Base-by-base conservation (phyloP, 1,284 basidiomycete species). In the Sanghuangporus sanghuang region DNA sequence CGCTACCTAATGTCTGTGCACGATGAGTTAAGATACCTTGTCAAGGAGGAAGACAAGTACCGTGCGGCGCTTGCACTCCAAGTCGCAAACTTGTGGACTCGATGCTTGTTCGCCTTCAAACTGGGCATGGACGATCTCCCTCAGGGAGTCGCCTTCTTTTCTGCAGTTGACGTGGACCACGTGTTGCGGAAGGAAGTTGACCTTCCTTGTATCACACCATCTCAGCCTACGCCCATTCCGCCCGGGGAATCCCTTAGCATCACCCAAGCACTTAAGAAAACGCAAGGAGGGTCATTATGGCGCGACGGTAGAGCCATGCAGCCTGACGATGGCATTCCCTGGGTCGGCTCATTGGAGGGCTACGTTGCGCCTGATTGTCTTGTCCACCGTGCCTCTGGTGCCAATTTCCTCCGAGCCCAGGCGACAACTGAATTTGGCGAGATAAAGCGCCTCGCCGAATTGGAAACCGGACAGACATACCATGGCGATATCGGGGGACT, bases 1-100 rank as follows among this genome's bases (percentile, higher is more conserved):
- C 85, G 96, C 6, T 99, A 97, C 75, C 90, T 99, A 67, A 90
- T 99, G 63, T 98, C 95, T 11, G 95, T 99, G 0, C 97, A 99
- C 74, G 96, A 99, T 74, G 96, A 99, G 76, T 83, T 99, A 38
- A 89, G 96, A 2, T 99, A 98, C 73, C 83, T 99, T 7, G 94
- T 96, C 49, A 82, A 82, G 56, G 95, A 98, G 59, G 84, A 89
- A 67, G 97, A 99, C 77, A 83, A 81, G 69, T 93, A 96, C 73
- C 87, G 96, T 14, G 86, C 89, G 0, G 91, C 95, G 2, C 80
- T 99, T n/a, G 97, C 97, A 0, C 76, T 99, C 52, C 96, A 99
- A 76, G 87, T 99, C 58, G 93, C 95, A 46, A 99, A 99, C 74
- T 77, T 98, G 3, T 99, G 96, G 96, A 99, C 96, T 3, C 83